These are phyloP conservation scores for Candida ipomoeae DNA, from an alignment of 805 yeast species.

Conservation along the genomic window DNA sequence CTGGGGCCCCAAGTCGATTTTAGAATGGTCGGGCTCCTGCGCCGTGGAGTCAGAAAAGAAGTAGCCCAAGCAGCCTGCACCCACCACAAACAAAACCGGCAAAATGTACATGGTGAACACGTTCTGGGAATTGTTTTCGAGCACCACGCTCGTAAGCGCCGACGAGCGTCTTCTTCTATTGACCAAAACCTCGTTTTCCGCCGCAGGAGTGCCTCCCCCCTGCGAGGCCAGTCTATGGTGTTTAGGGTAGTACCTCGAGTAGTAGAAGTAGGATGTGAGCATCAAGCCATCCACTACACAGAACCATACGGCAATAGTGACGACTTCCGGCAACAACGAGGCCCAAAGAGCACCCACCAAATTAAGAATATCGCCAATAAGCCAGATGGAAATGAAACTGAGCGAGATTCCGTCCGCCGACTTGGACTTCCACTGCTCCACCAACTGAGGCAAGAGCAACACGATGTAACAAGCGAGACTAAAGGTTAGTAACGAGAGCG, in stretches of 20 bases:
- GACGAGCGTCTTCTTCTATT: slow-evolving; percentile 46
- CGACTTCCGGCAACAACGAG: slow-evolving; percentile 61
- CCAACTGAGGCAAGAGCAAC: slow-evolving; percentile 66
- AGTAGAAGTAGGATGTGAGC: slow-evolving; percentile 56
- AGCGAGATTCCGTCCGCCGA: slow-evolving; percentile 74
- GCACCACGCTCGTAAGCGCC: slow-evolving; percentile 46
- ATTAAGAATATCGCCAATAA: slow-evolving; percentile 67
- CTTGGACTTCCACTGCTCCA: slow-evolving; percentile 76
- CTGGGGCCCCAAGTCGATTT: slow-evolving; percentile 54
- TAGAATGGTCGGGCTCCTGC: slow-evolving; percentile 21
- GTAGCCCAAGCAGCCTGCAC: slow-evolving; percentile 61
- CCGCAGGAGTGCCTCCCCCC: neutral
- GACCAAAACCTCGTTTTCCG: slow-evolving; percentile 29
- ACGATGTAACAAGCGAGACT: slow-evolving; percentile 79
- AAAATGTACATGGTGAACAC: slow-evolving; percentile 48
- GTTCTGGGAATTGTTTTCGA: slow-evolving; percentile 45
- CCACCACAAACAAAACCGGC: slow-evolving; percentile 59
- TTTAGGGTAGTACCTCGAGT: slow-evolving; percentile 43
- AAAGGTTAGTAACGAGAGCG: slow-evolving; percentile 3
- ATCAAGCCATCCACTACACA: slow-evolving; percentile 63
- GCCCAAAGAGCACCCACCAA: slow-evolving; percentile 70
- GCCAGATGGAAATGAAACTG: slow-evolving; percentile 65
- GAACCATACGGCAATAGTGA: slow-evolving; percentile 71
- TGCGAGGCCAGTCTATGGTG: slow-evolving; percentile 20
- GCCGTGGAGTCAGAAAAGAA: slow-evolving; percentile 35